Percentiles rank a stretch among this genome's conserved stretches.
These are phyloP conservation scores for Flaveria robusta DNA, from an alignment of 129 eudicot genomes.

Conservation along the genomic window DNA sequence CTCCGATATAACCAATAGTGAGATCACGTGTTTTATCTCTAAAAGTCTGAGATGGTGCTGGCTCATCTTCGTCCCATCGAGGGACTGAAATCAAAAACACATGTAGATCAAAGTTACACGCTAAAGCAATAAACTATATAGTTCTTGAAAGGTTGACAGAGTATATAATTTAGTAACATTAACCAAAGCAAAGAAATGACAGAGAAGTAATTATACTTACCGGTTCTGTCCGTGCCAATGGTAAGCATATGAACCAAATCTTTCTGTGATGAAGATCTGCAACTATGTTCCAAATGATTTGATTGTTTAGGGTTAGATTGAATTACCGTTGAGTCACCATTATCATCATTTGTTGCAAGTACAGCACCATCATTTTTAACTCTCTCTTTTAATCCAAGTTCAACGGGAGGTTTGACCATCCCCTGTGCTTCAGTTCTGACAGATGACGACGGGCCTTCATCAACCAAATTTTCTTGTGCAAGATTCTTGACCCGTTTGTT, in stretches of 20 bases:
- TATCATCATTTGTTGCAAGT: conserved; percentile 32
- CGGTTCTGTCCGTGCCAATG: conserved; percentile 56
- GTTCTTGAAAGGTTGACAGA: background rate
- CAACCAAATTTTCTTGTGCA: conserved; percentile 29
- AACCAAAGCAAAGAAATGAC: background rate
- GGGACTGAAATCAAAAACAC: conserved; percentile 48
- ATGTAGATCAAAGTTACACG: background rate
- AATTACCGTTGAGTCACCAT: conserved; percentile 21
- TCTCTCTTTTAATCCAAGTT: conserved; percentile 36
- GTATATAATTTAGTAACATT: background rate
- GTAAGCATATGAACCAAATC: conserved; percentile 64
- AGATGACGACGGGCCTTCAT: conserved; percentile 52
- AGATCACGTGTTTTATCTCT: conserved; percentile 27
- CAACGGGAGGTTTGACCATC: conserved; percentile 23
- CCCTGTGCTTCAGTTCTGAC: conserved; percentile 32
- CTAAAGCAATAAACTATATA: background rate
- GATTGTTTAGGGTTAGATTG: conserved; percentile 22
- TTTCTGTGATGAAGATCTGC: conserved; percentile 27
- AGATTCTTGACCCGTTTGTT: conserved; percentile 29
- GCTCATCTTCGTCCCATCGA: conserved; percentile 66
- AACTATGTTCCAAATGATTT: conserved; percentile 9
- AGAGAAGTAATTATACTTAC: conserved; percentile 40
- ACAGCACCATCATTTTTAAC: conserved; percentile 39
- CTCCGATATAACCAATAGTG: conserved; percentile 71
- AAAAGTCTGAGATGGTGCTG: conserved; percentile 23